These are phyloP conservation scores for Ascocoryne sarcoides DNA, from an alignment of 2,329 filamentous ascomycete species.

Conservation along the genomic window DNA sequence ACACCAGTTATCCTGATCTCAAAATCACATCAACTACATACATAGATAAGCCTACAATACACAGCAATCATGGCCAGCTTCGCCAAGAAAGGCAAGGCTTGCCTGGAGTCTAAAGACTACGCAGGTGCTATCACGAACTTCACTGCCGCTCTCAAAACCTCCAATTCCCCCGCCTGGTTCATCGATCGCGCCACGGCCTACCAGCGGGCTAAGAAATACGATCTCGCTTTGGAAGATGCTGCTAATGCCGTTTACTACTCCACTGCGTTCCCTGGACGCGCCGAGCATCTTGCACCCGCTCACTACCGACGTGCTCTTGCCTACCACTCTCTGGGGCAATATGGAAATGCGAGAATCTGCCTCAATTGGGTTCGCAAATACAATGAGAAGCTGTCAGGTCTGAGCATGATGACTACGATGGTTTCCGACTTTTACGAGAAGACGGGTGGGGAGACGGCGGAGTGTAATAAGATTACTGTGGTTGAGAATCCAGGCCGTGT, in stretches of 20 bases:
- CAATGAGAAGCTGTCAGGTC: slow-evolving; percentile 41
- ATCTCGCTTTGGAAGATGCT: slow-evolving; percentile 60
- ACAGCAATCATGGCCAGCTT: slow-evolving; percentile 35
- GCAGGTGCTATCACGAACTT: slow-evolving; percentile 58
- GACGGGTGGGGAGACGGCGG: slow-evolving; percentile 39
- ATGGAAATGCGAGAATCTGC: slow-evolving; percentile 67
- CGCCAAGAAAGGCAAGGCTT: slow-evolving; percentile 44
- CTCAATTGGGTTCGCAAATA: slow-evolving; percentile 49
- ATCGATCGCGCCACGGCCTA: slow-evolving; percentile 75
- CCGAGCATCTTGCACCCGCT: slow-evolving; percentile 67
- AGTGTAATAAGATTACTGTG: slow-evolving; percentile 35
- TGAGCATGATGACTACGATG: slow-evolving; percentile 52
- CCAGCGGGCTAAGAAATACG: slow-evolving; percentile 51
- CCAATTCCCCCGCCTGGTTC: slow-evolving; percentile 70
- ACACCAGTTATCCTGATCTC: not conserved
- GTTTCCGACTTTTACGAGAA: slow-evolving; percentile 40
- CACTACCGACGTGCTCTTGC: slow-evolving; percentile 74
- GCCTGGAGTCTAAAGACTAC: slow-evolving; percentile 56
- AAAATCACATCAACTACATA: not conserved
- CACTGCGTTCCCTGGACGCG: slow-evolving; percentile 54
- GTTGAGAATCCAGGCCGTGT: slow-evolving; percentile 44
- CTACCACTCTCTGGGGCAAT: slow-evolving; percentile 59
- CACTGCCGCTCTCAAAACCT: slow-evolving; percentile 59
- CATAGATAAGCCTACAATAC: slow-evolving; percentile 1
- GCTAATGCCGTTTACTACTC: slow-evolving; percentile 46